phyloP scores from a whole-genome alignment of 2,329 filamentous ascomycete genomes.

The Diplodia corticola region DNA sequence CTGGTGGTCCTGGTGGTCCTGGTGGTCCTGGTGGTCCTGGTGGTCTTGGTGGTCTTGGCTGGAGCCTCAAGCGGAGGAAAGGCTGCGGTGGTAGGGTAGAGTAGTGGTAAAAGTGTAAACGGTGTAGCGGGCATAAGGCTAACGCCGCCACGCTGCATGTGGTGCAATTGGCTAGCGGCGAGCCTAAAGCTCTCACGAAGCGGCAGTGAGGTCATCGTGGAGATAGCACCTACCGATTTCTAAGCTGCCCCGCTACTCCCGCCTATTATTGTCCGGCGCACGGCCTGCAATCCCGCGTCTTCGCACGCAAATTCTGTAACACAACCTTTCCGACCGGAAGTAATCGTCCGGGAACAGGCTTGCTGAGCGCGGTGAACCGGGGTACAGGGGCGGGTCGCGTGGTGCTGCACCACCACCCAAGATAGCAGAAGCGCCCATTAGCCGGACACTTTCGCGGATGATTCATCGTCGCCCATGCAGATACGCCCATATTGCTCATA shows the following conservation, averaged over 20 bases:
- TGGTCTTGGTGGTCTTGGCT: background rate
- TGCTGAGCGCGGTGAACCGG: background rate
- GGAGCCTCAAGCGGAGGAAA: background rate
- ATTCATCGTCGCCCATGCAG: no score
- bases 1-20: no score
- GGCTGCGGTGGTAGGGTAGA: background rate
- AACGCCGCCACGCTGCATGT: background rate
- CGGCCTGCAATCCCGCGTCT: background rate
- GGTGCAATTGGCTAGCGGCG: background rate
- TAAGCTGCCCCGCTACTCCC: background rate
- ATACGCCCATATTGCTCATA: background rate
- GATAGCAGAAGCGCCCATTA: background rate
- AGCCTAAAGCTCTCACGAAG: constrained; percentile 6
- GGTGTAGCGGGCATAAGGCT: constrained; percentile 11
- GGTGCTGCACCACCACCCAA: background rate
- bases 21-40: no score
- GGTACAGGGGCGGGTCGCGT: background rate
- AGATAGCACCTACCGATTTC: constrained; percentile 12
- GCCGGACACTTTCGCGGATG: background rate
- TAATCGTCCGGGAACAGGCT: background rate
- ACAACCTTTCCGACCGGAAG: background rate
- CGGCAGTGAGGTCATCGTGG: constrained; percentile 19
- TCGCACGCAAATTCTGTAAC: background rate
- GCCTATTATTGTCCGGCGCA: constrained; percentile 3
- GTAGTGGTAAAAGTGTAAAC: background rate